Base-by-base conservation (phyloP, 2,329 filamentous ascomycete species). In the Colletotrichum orbiculare region DNA sequence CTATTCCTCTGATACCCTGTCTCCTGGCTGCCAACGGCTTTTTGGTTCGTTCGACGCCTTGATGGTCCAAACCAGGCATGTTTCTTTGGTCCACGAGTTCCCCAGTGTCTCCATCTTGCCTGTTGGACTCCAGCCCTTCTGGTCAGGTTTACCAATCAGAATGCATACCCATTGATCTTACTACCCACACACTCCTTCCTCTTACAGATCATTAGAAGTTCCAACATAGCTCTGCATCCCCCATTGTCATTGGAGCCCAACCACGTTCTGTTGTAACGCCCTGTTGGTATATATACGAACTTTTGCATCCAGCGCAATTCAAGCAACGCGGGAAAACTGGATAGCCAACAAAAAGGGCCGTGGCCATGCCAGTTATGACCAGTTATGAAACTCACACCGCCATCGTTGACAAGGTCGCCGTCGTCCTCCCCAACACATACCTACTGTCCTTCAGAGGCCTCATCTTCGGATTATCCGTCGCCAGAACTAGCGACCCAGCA, bases 331-430 rank as follows among this genome's bases (percentile, higher is more conserved):
- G 38, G 13, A 43, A 54, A 49, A 59, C 45, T 59, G 25, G 38
- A 66, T 41, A 10, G 39, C 52, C 25, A 57, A 50, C 55, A 49
- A 49, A 49, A 62, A 52, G 54, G 52, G 52, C 25, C 25, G 33
- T 35, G 63, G 47, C 46, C 50, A 69, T 61, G 61, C 68, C 66
- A 70, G 73, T 72, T 75, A 85, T 85, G 82, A 82, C 68, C 66
- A 70, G 73, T 72, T 75, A 85, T 85, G 82, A 82, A 83, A 73
- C 76, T 81, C 69, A 81, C 81, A 74, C 82, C 82, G 70, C 82
- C 80, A 59, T 77, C 81, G 49, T 76, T 83, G 62, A 81, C 78
- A 64, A 76, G 76, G 71, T 82, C 80, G 65, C 78, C 80, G 35
- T 74, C 75, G 35, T 74, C 75, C 15, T 81, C 80, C 50, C 77